phyloP scores from a whole-genome alignment of 345 rosid genomes.

The Eucalyptus microcorys region DNA sequence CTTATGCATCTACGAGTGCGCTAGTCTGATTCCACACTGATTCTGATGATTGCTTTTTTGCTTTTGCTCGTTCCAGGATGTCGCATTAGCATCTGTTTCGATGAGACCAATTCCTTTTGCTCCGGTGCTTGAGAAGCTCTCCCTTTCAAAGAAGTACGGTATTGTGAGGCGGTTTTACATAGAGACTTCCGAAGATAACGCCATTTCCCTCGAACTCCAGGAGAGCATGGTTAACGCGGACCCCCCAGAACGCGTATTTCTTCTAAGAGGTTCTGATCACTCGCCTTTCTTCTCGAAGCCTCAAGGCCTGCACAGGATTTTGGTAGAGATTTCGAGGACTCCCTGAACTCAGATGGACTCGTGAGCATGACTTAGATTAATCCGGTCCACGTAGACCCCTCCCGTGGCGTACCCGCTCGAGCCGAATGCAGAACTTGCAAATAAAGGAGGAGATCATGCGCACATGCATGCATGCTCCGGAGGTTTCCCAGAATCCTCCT shows the following conservation, averaged over 20 bases:
- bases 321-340: constrained; percentile 70
- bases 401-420: neutral
- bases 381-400: neutral
- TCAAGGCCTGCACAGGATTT: constrained; percentile 78
- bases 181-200: constrained; percentile 69
- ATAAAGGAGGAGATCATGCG: neutral
- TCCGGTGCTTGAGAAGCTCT: constrained; percentile 84
- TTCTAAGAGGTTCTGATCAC: constrained; percentile 87
- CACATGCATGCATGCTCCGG: neutral
- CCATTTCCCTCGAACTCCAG: constrained; percentile 62
- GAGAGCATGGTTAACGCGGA: constrained; percentile 67
- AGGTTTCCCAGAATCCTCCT: neutral
- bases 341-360: constrained; percentile 10
- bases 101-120: constrained; percentile 93
- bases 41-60: neutral
- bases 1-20: neutral
- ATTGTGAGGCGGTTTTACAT: constrained; percentile 77
- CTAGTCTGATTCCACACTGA: neutral
- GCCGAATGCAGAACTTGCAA: neutral
- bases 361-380: neutral
- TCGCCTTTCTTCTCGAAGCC: constrained; percentile 99
- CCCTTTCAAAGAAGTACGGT: constrained; percentile 67
- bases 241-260: constrained; percentile 73
- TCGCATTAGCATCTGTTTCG: constrained; percentile 88
- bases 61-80: constrained; percentile 37